Evolutionary conservation across 2,329 filamentous ascomycete species (phyloP).

Genomic region (Septoria linicola): DNA sequence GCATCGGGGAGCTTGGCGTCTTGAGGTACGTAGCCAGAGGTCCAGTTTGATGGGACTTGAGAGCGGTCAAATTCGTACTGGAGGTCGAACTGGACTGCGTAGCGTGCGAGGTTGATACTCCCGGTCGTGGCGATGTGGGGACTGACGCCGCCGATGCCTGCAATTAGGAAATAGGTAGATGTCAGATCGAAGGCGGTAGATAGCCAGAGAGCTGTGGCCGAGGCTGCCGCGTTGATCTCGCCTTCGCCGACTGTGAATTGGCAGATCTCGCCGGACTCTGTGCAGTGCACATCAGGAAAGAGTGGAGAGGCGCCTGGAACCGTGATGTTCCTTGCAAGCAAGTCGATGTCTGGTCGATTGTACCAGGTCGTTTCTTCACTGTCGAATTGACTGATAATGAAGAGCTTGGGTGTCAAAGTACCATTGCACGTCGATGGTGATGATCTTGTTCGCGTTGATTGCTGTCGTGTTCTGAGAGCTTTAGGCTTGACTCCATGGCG

Average conservation of each 20-base stretch:
- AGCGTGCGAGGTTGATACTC: slow-evolving; percentile 29
- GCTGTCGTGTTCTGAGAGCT: neutral
- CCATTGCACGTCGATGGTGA: neutral
- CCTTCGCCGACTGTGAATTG: slow-evolving; percentile 62
- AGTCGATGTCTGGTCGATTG: slow-evolving; percentile 34
- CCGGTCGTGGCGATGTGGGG: slow-evolving; percentile 29
- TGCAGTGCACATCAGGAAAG: slow-evolving; percentile 58
- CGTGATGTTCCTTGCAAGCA: slow-evolving; percentile 36
- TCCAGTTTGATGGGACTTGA: slow-evolving; percentile 25
- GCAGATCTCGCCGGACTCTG: slow-evolving; percentile 59
- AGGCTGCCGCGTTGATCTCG: slow-evolving; percentile 34
- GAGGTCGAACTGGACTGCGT: slow-evolving; percentile 30
- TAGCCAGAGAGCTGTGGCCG: slow-evolving; percentile 23
- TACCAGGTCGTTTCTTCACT: slow-evolving; percentile 51
- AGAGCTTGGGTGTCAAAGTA: slow-evolving; percentile 53
- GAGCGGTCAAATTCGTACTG: slow-evolving; percentile 29
- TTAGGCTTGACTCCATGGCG: slow-evolving; percentile 14
- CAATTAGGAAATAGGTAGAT: slow-evolving; percentile 32
- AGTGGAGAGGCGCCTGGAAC: slow-evolving; percentile 35
- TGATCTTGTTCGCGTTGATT: neutral
- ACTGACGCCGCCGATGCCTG: slow-evolving; percentile 33
- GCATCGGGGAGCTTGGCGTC: slow-evolving; percentile 26
- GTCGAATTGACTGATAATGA: slow-evolving; percentile 62
- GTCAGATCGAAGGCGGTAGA: slow-evolving; percentile 28
- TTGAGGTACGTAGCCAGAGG: slow-evolving; percentile 30